Conservation (phyloP, 2,329 filamentous ascomycete species). For the Cadophora gregata region DNA sequence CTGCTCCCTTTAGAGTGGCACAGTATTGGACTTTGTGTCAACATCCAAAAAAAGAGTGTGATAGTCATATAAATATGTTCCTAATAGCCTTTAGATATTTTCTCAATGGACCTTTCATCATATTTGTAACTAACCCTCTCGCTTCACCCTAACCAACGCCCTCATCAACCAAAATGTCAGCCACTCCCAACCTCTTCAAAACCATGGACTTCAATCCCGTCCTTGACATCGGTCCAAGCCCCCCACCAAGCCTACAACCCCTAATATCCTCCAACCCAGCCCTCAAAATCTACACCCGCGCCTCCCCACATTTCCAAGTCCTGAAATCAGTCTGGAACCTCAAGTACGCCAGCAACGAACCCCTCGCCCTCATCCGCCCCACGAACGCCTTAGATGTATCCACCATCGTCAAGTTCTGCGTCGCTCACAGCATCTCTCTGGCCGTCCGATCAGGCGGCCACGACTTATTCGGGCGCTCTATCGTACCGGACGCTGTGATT, state of each 20-base stretch:
- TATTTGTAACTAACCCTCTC: not conserved
- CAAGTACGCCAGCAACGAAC: not conserved
- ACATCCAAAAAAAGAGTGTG: too few relatives aligned
- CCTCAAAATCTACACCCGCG: conserved; percentile 1
- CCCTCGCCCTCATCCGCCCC: not conserved
- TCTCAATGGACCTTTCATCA: too few relatives aligned
- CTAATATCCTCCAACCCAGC: not conserved
- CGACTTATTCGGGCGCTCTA: not conserved
- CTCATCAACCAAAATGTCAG: not conserved
- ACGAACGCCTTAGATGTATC: not conserved
- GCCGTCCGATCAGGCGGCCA: conserved; percentile 2
- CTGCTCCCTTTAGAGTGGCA: too few relatives aligned
- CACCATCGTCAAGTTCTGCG: not conserved
- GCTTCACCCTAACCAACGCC: not conserved
- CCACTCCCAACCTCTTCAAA: not conserved
- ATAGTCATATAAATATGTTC: too few relatives aligned
- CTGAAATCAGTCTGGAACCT: conserved; percentile 7
- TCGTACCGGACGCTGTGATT: not conserved
- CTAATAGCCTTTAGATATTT: too few relatives aligned
- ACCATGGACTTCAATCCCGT: not conserved
- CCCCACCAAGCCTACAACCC: not conserved
- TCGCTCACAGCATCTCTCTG: not conserved
- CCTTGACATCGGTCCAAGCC: not conserved
- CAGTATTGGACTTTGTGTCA: too few relatives aligned
- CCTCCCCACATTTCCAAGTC: conserved; percentile 1